Evolutionary conservation across 225 moss, liverwort and hornwort genomes (phyloP), one percentile per base, ranked within the genome.

Genomic region (Asterella californica): DNA sequence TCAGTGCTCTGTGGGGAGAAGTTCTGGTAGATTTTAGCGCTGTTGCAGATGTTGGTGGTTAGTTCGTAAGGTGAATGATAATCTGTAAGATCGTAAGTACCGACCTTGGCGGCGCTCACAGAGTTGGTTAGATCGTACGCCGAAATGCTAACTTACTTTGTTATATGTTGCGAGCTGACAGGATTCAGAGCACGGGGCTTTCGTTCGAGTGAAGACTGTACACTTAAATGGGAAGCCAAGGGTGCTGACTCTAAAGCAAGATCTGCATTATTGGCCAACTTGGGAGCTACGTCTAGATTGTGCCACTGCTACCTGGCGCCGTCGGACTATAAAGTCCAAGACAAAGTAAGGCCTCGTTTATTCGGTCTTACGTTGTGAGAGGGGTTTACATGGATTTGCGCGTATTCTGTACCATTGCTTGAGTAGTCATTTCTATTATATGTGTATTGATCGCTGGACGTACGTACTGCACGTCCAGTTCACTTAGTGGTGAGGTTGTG

Each of bases 261-360:
- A 93, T 60, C 83, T 95, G 68, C 95, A 95, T 76, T 95, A 95
- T 6, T 95, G 95, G 95, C 95, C 95, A 19, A 95, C 95, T 0
- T 95, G 95, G 95, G 95, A 95, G 86, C 87, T 95, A 64, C 78
- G 79, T 30, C 76, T 95, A 9, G 95, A 95, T 74, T 86, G 83
- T 30, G 53, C 76, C 9, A 89, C 90, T 4, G 91, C 92, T 0
- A 87, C 84, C 42, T 95, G 95, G 95, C 84, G 86, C 10, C 95
- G 91, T 30, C 82, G 86, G 25, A 53, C 91, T 49, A 90, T 95
- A 70, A 93, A 95, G 75, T 87, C 89, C 25, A 88, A 91, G 21
- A 82, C 37, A 88, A 78, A 86, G 75, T 85, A 87, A 85, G 70
- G 80, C 65, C 22, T 61, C 72, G 48, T 53, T 74, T 27, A 32